phyloP scores from a whole-genome alignment of 73 alveolate species.

The Tetrahymena thermophila region DNA sequence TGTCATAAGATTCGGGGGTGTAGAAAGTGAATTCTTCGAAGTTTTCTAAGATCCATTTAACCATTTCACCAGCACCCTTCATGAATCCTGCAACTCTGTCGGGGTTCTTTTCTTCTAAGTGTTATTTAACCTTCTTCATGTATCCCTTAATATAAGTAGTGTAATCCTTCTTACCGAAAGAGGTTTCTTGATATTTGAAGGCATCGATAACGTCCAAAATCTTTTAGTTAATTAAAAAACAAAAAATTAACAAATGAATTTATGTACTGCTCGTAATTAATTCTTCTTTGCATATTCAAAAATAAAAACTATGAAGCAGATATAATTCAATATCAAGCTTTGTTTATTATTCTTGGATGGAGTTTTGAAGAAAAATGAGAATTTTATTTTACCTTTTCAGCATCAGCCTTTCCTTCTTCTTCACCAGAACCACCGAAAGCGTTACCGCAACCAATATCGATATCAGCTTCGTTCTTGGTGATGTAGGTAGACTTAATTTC shows the following conservation, averaged over 20 bases:
- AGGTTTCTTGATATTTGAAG: conserved; percentile 61
- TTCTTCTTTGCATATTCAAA: too few relatives aligned
- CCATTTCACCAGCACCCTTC: conserved; percentile 83
- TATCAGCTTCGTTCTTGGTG: conserved; percentile 20
- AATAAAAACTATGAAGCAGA: background rate
- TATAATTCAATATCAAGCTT: background rate
- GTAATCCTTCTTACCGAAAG: conserved; percentile 70
- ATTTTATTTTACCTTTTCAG: conserved; percentile 10
- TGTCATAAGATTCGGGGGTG: conserved; percentile 71
- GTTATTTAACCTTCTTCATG: conserved; percentile 68
- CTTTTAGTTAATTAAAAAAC: conserved; percentile 37
- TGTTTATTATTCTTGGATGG: background rate
- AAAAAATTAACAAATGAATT: background rate
- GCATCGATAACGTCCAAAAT: conserved; percentile 81
- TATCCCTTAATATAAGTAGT: conserved; percentile 71
- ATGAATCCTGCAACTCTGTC: conserved; percentile 79
- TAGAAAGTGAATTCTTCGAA: conserved; percentile 83
- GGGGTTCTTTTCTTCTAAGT: conserved; percentile 64
- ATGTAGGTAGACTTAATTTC: conserved; percentile 19
- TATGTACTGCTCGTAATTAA: too few relatives aligned
- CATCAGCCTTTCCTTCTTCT: conserved; percentile 43
- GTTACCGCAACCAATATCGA: conserved; percentile 37
- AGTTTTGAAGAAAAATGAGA: background rate
- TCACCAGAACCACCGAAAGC: conserved; percentile 40
- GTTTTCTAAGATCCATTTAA: conserved; percentile 71